A percentile compares a stretch with the other conserved stretches of the same genome.
phyloP scores from a whole-genome alignment of 2,329 filamentous ascomycete genomes.

The Pseudogymnoascus destructans region DNA sequence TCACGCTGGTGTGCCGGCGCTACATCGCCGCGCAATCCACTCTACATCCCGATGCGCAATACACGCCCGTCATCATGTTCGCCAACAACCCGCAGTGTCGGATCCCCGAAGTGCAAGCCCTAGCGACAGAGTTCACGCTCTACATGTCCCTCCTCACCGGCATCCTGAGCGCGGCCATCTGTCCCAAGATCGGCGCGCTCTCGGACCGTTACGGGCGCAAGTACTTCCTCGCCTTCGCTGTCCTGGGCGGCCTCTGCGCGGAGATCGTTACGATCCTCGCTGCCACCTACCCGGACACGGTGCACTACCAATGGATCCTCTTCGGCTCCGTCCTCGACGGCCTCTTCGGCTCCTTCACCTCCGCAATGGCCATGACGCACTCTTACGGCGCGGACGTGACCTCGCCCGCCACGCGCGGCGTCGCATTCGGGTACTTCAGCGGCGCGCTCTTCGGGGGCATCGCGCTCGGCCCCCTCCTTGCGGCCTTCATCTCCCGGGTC shows the following conservation, averaged over 20 bases:
- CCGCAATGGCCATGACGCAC: slow-evolving; percentile 61
- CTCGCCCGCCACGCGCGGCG: slow-evolving; percentile 61
- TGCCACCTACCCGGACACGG: slow-evolving; percentile 55
- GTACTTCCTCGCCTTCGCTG: slow-evolving; percentile 57
- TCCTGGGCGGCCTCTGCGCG: slow-evolving; percentile 57
- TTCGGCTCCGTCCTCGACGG: slow-evolving; percentile 70
- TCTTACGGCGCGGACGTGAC: slow-evolving; percentile 89
- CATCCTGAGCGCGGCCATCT: slow-evolving; percentile 63
- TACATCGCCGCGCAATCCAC: slow-evolving; percentile 60
- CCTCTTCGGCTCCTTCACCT: slow-evolving; percentile 75
- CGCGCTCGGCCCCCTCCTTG: slow-evolving; percentile 70
- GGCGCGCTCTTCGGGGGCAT: slow-evolving; percentile 82
- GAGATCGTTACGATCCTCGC: slow-evolving; percentile 71
- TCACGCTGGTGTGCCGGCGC: slow-evolving; percentile 68
- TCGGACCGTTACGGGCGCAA: slow-evolving; percentile 81
- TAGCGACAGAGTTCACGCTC: slow-evolving; percentile 66
- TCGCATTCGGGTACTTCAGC: slow-evolving; percentile 81
- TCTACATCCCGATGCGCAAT: slow-evolving; percentile 43
- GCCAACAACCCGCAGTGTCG: slow-evolving; percentile 67
- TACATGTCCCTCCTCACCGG: slow-evolving; percentile 64
- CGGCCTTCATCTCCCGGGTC: slow-evolving; percentile 64
- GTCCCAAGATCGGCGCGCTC: slow-evolving; percentile 69
- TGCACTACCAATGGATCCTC: slow-evolving; percentile 69
- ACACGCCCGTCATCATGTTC: slow-evolving; percentile 52
- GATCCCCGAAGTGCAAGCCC: slow-evolving; percentile 62